Evolutionary conservation across 768 basidiomycete species (phyloP).

Genomic region (Russula lepida): DNA sequence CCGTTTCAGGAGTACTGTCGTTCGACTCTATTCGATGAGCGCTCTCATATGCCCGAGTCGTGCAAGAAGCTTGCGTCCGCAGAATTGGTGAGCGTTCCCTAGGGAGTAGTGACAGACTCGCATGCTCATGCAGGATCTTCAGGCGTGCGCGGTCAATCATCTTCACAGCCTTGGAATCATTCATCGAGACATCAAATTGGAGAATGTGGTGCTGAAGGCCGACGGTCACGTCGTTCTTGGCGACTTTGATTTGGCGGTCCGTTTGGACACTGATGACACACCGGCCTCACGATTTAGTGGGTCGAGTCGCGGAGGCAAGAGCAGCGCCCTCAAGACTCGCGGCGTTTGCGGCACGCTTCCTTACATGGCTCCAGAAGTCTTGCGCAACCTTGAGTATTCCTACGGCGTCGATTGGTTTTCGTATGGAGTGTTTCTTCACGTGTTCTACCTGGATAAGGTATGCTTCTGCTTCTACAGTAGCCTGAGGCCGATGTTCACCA

Average conservation of each 20-base stretch:
- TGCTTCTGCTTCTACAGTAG: neutral
- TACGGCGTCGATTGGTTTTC: constrained; percentile 19
- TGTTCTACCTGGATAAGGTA: constrained; percentile 11
- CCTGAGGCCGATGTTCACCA: neutral
- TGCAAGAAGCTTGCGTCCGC: constrained; percentile 28
- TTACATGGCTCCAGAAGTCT: constrained; percentile 20
- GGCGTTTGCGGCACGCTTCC: constrained; percentile 15
- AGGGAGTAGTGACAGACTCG: neutral
- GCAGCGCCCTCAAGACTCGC: neutral
- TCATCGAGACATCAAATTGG: constrained; percentile 93
- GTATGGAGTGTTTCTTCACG: constrained; percentile 16
- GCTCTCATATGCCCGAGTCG: constrained; percentile 4
- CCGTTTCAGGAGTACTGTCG: constrained; percentile 23
- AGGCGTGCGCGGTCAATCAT: constrained; percentile 63
- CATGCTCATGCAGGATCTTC: neutral
- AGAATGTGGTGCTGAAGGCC: constrained; percentile 88
- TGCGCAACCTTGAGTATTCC: constrained; percentile 12
- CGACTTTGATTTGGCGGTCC: constrained; percentile 56
- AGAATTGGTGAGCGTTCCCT: constrained; percentile 27
- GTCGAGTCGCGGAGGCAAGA: neutral
- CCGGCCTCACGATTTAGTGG: neutral
- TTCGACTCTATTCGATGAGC: constrained; percentile 9
- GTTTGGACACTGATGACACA: neutral
- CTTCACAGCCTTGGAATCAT: constrained; percentile 88
- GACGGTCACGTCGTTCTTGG: constrained; percentile 84